Percentiles rank a stretch among this genome's conserved stretches.
Evolutionary conservation across 1,284 basidiomycete species (phyloP).

Genomic region (Pseudozyma pruni): DNA sequence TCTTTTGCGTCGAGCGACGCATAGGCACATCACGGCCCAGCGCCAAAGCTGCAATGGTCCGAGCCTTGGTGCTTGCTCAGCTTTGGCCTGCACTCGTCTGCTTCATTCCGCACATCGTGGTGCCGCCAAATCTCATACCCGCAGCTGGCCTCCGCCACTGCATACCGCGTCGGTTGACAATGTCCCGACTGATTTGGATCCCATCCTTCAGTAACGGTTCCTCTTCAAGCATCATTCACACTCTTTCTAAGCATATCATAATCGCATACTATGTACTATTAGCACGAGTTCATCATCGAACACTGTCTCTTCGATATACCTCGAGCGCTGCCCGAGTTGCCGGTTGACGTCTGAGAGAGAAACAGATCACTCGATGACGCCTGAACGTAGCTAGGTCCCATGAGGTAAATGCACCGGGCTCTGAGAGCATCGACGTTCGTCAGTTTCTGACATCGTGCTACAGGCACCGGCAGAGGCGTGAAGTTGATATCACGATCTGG

Average conservation of each 20-base stretch:
- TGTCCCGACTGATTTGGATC: slow-evolving; percentile 7
- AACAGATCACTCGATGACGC: neutral
- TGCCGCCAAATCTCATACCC: slow-evolving; percentile 6
- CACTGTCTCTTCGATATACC: neutral
- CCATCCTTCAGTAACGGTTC: neutral
- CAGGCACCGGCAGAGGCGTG: no score
- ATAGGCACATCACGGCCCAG: slow-evolving; percentile 6
- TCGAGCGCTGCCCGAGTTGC: neutral
- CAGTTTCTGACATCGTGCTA: no score
- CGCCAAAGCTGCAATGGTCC: neutral
- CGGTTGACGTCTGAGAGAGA: neutral
- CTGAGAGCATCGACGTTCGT: no score
- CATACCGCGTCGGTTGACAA: slow-evolving; percentile 8
- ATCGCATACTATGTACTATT: slow-evolving; percentile 18
- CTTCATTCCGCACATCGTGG: no score
- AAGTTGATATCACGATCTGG: no score
- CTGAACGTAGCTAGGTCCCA: no score
- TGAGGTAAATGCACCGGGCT: no score
- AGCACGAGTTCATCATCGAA: slow-evolving; percentile 7
- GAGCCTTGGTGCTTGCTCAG: neutral
- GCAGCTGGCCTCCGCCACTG: neutral
- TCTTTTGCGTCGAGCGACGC: slow-evolving; percentile 23
- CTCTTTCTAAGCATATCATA: neutral
- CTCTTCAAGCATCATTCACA: no score
- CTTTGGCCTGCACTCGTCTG: no score